Evolutionary conservation across 1,139 yeast species (phyloP).

Genomic region (Diutina neorugosa): DNA sequence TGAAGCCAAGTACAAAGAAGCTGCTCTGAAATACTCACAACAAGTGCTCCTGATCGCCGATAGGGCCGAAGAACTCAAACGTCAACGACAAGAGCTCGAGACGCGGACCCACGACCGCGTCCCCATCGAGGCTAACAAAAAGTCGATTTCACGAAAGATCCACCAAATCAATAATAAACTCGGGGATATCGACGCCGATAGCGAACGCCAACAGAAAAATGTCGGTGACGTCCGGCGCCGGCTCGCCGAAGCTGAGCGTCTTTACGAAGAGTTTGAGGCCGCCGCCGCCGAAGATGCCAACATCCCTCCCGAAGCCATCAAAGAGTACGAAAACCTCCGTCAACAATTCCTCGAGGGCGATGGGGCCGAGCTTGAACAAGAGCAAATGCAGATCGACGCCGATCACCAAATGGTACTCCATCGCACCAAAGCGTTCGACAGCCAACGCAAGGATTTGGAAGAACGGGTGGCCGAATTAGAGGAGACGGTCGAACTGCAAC

Average conservation of each 20-base stretch:
- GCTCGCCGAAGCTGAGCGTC: slow-evolving; percentile 30
- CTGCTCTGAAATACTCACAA: slow-evolving; percentile 35
- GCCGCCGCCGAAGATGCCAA: slow-evolving; percentile 16
- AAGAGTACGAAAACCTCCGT: slow-evolving; percentile 51
- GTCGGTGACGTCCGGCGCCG: slow-evolving; percentile 26
- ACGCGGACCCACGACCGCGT: not conserved
- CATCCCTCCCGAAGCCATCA: slow-evolving; percentile 39
- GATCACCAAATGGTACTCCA: slow-evolving; percentile 32
- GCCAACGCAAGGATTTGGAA: slow-evolving; percentile 15
- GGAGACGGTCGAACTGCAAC: not conserved
- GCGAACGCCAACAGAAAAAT: not conserved
- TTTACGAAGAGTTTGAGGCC: slow-evolving; percentile 33
- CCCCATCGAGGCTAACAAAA: not conserved
- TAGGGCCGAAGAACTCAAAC: slow-evolving; percentile 25
- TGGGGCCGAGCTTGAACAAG: slow-evolving; percentile 48
- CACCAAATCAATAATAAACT: not conserved
- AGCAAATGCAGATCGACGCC: slow-evolving; percentile 28
- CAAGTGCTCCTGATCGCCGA: slow-evolving; percentile 31
- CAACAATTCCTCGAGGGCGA: slow-evolving; percentile 43
- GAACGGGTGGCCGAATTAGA: not conserved
- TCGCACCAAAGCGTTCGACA: slow-evolving; percentile 27
- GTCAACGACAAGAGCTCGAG: slow-evolving; percentile 12
- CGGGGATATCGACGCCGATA: not conserved
- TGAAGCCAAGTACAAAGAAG: slow-evolving; percentile 17
- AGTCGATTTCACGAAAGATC: not conserved